A percentile compares a stretch with the other conserved stretches of the same genome.
Conservation (phyloP, 179 eudicot species). For the Nepenthes alata region DNA sequence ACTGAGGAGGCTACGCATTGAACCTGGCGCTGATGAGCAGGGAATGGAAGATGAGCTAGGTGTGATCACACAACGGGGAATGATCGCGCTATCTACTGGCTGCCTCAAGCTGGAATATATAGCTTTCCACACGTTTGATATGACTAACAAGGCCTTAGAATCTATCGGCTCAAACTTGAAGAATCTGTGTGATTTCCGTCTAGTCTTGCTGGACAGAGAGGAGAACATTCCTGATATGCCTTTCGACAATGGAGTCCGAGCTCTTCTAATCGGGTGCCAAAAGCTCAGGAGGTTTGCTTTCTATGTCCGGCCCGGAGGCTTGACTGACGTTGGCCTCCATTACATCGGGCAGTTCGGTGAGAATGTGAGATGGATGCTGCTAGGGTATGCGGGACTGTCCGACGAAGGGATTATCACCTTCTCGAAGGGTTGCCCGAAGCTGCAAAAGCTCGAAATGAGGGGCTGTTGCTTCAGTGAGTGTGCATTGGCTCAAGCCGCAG, state of each 20-base stretch:
- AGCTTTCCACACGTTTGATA: slow-evolving; percentile 67
- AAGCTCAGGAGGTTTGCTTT: slow-evolving; percentile 64
- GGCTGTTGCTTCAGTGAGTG: slow-evolving; percentile 67
- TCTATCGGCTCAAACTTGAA: slow-evolving; percentile 43
- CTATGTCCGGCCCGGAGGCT: slow-evolving; percentile 65
- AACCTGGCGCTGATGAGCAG: slow-evolving; percentile 62
- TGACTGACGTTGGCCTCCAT: slow-evolving; percentile 67
- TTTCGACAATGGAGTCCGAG: slow-evolving; percentile 67
- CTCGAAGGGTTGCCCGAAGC: slow-evolving; percentile 69
- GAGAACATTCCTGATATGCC: slow-evolving; percentile 58
- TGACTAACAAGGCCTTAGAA: slow-evolving; percentile 61
- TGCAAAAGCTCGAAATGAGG: slow-evolving; percentile 74
- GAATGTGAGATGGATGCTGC: slow-evolving; percentile 77
- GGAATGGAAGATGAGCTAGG: slow-evolving; percentile 58
- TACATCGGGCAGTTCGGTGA: slow-evolving; percentile 55
- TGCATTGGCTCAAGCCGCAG: slow-evolving; percentile 57
- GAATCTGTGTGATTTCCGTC: slow-evolving; percentile 57
- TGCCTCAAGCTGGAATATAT: slow-evolving; percentile 65
- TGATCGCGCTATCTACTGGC: slow-evolving; percentile 59
- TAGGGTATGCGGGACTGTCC: slow-evolving; percentile 66
- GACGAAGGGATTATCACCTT: slow-evolving; percentile 66
- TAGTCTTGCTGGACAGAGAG: slow-evolving; percentile 66
- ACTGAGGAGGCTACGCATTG: slow-evolving; percentile 64
- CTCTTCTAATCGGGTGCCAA: slow-evolving; percentile 58
- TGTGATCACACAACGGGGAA: slow-evolving; percentile 62